Percentiles rank a stretch among this genome's conserved stretches.
Conservation (phyloP, 257 asterid species). For the Solanum gracilifrons region DNA sequence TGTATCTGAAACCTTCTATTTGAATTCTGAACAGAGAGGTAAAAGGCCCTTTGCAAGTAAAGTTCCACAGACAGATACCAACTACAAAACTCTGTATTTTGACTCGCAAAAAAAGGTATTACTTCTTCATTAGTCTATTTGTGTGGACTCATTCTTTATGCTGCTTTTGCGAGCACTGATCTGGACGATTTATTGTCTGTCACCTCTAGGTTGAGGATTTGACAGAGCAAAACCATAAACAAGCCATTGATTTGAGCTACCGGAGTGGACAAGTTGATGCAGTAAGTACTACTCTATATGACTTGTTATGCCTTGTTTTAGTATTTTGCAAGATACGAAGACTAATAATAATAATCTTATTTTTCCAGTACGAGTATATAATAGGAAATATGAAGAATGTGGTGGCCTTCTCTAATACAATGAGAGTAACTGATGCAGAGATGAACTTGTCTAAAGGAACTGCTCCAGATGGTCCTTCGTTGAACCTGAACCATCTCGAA, state of each 20-base stretch:
- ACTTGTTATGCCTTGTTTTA: neutral
- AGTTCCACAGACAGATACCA: neutral
- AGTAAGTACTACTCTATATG: neutral
- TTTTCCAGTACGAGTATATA: neutral
- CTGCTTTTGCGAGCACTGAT: neutral
- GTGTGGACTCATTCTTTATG: neutral
- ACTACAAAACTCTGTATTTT: neutral
- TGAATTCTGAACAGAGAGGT: neutral
- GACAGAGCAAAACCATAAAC: neutral
- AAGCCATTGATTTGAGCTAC: neutral
- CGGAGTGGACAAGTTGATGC: neutral
- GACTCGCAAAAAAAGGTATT: neutral
- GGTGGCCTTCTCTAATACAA: neutral
- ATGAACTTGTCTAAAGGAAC: neutral
- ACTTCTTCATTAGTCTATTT: neutral
- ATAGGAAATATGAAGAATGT: neutral
- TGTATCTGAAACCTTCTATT: neutral
- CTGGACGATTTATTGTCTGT: neutral
- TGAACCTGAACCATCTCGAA: neutral
- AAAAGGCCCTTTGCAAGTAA: neutral
- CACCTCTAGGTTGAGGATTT: neutral
- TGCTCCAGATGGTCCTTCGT: neutral
- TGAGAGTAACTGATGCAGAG: neutral
- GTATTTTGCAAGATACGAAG: neutral
- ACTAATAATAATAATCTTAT: neutral